Conservation (phyloP, 352 stramenopile species). For the Globisporangium okanoganense region DNA sequence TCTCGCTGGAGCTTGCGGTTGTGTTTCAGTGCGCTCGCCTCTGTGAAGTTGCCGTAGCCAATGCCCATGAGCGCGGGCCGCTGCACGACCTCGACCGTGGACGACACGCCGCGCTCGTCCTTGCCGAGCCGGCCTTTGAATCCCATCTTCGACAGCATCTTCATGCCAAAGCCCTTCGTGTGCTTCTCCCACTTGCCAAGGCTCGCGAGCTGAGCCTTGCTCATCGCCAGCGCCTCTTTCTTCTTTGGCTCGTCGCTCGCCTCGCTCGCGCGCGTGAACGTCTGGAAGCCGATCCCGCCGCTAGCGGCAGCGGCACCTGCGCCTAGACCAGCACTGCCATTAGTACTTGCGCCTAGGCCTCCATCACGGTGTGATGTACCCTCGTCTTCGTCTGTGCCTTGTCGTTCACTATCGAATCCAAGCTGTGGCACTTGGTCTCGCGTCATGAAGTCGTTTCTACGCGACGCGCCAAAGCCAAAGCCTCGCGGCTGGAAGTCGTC, state of each 20-base stretch:
- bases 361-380: background rate
- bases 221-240: constrained; percentile 10
- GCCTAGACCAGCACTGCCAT: background rate
- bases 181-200: constrained; percentile 90
- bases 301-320: too few species aligned
- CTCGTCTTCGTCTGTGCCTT: background rate
- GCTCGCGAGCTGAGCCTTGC: constrained; percentile 10
- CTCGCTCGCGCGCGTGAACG: background rate
- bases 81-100: constrained; percentile 92
- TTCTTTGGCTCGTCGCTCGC: constrained; percentile 15
- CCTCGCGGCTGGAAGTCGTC: constrained; percentile 6
- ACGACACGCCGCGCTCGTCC: constrained; percentile 90
- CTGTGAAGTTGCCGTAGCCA: constrained; percentile 92
- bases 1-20: constrained; percentile 92
- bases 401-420: background rate
- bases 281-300: constrained; percentile 1
- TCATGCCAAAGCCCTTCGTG: constrained; percentile 95
- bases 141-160: constrained; percentile 96
- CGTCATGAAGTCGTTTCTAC: constrained; percentile 4
- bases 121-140: constrained; percentile 93
- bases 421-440: background rate
- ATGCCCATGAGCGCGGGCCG: constrained; percentile 91
- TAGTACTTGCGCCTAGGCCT: background rate
- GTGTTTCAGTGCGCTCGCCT: constrained; percentile 88
- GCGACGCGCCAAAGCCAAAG: constrained; percentile 5